Base-by-base conservation (phyloP, 495 filamentous ascomycete genomes). In the Jackrogersella minutella region DNA sequence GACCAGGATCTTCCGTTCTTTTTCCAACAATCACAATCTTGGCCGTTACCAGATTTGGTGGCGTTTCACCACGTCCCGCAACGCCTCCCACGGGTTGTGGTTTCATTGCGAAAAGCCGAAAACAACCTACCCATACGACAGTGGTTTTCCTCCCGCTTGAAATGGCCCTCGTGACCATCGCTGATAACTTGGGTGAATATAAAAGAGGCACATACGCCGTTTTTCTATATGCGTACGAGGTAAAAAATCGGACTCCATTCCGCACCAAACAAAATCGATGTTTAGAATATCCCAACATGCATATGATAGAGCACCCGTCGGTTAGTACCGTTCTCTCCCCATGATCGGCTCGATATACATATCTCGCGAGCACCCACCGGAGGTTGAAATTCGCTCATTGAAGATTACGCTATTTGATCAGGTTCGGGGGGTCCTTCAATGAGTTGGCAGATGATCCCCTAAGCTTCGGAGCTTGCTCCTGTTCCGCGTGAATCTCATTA, bases 361-460 rank as follows among this genome's bases (percentile, higher is more conserved):
- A 37, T 47, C 44, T 30, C 26, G 3, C 34, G 21, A 30, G 19
- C n/a, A 52, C 34, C 64, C 64, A 36, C 53, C 53, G 54, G 54
- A 54, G 21, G 11, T 56, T 53, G 43, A 64, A 69, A 69, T 64
- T 69, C 60, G 66, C 66, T 69, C 66, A 69, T 41, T 52, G 24
- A 52, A 44, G 22, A 69, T 59, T 56, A 51, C 39, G 24, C 41
- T 41, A 52, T 54, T n/a, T 43, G 46, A 49, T 21, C 47, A 46
- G 24, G 44, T 47, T 47, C 34, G 21, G 39, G 43, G 17, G 41
- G 30, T n/a, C 22, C 33, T 3, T 31, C 22, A 53, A 52, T 37
- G 22, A 57, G 44, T 3, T 58, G 47, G 53, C 53, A 63, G 46
- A 56, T 63, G 58, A 58, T 40, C 52, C 33, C 40, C 39, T 17